Conservation (phyloP, 2,329 filamentous ascomycete species). For the Orbilia ellipsospora region DNA sequence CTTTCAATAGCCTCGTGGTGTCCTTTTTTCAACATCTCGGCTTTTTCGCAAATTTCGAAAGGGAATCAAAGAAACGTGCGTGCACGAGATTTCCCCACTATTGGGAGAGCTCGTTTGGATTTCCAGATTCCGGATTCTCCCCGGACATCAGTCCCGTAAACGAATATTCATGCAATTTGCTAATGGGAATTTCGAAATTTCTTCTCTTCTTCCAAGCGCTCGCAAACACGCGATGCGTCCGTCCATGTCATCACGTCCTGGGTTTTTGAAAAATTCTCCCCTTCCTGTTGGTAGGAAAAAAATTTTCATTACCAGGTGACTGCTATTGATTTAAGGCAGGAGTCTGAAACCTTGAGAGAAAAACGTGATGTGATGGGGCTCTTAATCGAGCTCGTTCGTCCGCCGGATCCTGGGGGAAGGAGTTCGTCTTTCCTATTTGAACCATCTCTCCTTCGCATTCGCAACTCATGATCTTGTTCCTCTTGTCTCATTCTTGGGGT, state of each 20-base stretch:
- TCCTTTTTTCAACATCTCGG: neutral
- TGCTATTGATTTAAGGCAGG: conserved; percentile 29
- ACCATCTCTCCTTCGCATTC: neutral
- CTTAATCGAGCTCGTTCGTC: conserved; percentile 25
- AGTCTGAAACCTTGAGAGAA: neutral
- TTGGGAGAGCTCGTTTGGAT: neutral
- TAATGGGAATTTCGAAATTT: conserved; percentile 25
- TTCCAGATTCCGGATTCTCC: neutral
- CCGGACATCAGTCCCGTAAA: neutral
- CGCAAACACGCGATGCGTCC: conserved; percentile 26
- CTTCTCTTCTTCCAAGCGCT: conserved; percentile 20
- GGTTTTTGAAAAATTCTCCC: too few species aligned
- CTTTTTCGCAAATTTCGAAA: too few species aligned
- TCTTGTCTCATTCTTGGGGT: conserved; percentile 1
- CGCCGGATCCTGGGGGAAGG: conserved; percentile 29
- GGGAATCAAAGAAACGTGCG: neutral
- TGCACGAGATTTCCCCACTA: conserved; percentile 3
- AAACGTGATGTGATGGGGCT: conserved; percentile 46
- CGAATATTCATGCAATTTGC: conserved; percentile 40
- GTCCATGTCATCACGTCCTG: neutral
- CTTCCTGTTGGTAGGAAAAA: conserved; percentile 17
- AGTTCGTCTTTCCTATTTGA: conserved; percentile 51
- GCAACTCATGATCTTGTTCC: conserved; percentile 35
- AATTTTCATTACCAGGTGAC: conserved; percentile 48
- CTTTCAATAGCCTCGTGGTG: conserved; percentile 20